phyloP scores from a whole-genome alignment of 1,284 basidiomycete genomes.

The Trametes hirsuta region DNA sequence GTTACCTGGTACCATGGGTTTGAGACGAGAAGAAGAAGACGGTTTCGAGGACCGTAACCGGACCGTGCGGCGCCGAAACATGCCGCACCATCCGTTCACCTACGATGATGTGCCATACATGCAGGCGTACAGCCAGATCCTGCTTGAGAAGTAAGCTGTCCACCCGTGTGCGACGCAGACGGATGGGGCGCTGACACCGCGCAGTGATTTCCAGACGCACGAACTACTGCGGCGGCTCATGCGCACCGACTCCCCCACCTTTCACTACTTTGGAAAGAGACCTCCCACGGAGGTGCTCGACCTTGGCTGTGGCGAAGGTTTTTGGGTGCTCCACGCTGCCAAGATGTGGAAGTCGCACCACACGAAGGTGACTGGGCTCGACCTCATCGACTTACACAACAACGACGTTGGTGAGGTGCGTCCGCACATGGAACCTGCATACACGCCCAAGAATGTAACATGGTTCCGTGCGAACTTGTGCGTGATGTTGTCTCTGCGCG shows the following conservation, averaged over 20 bases:
- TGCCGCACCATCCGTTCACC: slow-evolving; percentile 53
- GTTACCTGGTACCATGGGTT: slow-evolving; percentile 2
- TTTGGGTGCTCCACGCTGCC: slow-evolving; percentile 66
- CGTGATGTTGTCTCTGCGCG: slow-evolving; percentile 29
- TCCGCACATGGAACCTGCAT: slow-evolving; percentile 22
- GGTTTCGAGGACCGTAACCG: slow-evolving; percentile 24
- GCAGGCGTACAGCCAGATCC: slow-evolving; percentile 61
- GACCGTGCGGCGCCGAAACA: slow-evolving; percentile 37
- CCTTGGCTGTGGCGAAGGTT: slow-evolving; percentile 70
- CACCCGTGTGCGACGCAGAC: not conserved
- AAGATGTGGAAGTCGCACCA: slow-evolving; percentile 53
- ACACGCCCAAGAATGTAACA: slow-evolving; percentile 48
- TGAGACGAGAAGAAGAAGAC: slow-evolving; percentile 14
- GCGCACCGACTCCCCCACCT: slow-evolving; percentile 54
- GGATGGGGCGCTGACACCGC: slow-evolving; percentile 3
- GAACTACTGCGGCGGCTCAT: slow-evolving; percentile 55
- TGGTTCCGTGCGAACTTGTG: slow-evolving; percentile 71
- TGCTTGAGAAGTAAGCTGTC: slow-evolving; percentile 57
- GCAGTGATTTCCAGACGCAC: slow-evolving; percentile 61
- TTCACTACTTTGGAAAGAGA: slow-evolving; percentile 55
- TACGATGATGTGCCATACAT: slow-evolving; percentile 58
- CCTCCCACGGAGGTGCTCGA: slow-evolving; percentile 64
- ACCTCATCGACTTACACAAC: slow-evolving; percentile 55
- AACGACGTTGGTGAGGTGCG: slow-evolving; percentile 34
- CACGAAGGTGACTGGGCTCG: slow-evolving; percentile 61